phyloP scores from a whole-genome alignment of 192 early-diverging fungal genomes.

The Geranomyces variabilis region DNA sequence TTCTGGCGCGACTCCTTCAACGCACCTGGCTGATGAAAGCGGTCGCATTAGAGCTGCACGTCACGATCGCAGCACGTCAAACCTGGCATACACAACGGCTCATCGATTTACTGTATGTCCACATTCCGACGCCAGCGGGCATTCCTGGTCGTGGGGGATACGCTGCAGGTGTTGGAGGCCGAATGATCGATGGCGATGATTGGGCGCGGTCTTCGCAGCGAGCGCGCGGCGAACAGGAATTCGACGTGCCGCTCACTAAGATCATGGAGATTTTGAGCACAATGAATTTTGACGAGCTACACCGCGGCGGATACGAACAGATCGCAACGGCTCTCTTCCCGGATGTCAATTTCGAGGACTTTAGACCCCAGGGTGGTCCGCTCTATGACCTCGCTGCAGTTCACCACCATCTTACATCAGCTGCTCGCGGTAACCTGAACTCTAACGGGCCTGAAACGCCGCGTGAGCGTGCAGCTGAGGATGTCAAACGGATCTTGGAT shows the following conservation, averaged over 20 bases:
- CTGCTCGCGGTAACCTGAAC: background rate
- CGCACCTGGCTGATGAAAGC: conserved; percentile 89
- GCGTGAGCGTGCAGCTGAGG: background rate
- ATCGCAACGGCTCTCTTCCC: conserved; percentile 4
- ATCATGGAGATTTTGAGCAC: conserved; percentile 73
- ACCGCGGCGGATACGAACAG: conserved; percentile 36
- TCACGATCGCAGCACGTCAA: conserved; percentile 49
- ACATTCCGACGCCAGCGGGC: background rate
- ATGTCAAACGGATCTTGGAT: conserved; percentile 9
- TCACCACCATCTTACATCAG: conserved; percentile 54
- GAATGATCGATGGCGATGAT: conserved; percentile 25
- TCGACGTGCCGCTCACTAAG: conserved; percentile 61
- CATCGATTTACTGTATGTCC: conserved; percentile 49
- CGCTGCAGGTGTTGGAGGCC: conserved; percentile 6
- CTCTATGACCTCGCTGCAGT: conserved; percentile 73
- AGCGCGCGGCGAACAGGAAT: background rate
- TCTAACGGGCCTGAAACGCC: background rate
- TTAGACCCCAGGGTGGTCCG: background rate
- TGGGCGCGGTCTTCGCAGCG: conserved; percentile 9
- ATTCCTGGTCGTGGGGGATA: background rate
- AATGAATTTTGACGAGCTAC: conserved; percentile 59
- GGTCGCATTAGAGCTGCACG: conserved; percentile 86
- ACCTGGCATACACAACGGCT: conserved; percentile 49
- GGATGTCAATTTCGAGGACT: conserved; percentile 32
- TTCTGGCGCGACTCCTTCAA: conserved; percentile 64